Conservation (phyloP, 1,284 basidiomycete genomes). For the Austroboletus niveus region DNA sequence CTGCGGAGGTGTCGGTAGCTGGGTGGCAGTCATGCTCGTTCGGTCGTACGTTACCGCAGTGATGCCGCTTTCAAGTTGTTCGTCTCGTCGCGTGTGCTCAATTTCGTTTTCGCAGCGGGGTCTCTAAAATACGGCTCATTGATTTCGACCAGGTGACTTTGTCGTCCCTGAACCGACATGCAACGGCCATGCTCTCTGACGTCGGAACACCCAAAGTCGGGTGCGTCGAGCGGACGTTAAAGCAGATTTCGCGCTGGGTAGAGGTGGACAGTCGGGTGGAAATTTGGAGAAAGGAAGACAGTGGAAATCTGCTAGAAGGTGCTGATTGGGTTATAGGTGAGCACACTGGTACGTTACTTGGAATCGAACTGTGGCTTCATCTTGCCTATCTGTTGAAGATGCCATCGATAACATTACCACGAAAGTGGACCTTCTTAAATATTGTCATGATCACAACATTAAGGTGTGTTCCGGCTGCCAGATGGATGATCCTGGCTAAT, state of each 20-base stretch:
- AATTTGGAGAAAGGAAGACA: constrained; percentile 78
- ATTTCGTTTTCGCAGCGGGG: constrained; percentile 47
- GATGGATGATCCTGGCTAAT: constrained; percentile 1
- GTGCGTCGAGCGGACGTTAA: constrained; percentile 73
- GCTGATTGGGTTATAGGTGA: constrained; percentile 88
- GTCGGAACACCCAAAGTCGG: constrained; percentile 96
- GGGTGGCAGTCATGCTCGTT: constrained; percentile 92
- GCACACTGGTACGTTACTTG: constrained; percentile 18
- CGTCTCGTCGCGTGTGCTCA: background rate
- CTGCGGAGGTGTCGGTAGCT: constrained; percentile 95
- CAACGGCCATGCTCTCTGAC: constrained; percentile 86
- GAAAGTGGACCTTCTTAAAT: constrained; percentile 86
- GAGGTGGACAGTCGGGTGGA: constrained; percentile 83
- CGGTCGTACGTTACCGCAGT: constrained; percentile 60
- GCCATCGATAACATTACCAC: constrained; percentile 97
- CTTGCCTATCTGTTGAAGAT: constrained; percentile 45
- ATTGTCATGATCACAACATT: constrained; percentile 75
- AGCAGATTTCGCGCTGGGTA: constrained; percentile 68
- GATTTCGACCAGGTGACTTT: constrained; percentile 95
- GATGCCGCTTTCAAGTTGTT: background rate
- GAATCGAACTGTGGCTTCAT: constrained; percentile 14
- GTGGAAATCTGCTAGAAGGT: constrained; percentile 71
- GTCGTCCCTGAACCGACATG: constrained; percentile 91
- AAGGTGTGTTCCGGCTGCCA: constrained; percentile 47
- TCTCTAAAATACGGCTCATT: constrained; percentile 70